Evolutionary conservation across 495 filamentous ascomycete species (phyloP).

Genomic region (Penicillium ochrochloron): DNA sequence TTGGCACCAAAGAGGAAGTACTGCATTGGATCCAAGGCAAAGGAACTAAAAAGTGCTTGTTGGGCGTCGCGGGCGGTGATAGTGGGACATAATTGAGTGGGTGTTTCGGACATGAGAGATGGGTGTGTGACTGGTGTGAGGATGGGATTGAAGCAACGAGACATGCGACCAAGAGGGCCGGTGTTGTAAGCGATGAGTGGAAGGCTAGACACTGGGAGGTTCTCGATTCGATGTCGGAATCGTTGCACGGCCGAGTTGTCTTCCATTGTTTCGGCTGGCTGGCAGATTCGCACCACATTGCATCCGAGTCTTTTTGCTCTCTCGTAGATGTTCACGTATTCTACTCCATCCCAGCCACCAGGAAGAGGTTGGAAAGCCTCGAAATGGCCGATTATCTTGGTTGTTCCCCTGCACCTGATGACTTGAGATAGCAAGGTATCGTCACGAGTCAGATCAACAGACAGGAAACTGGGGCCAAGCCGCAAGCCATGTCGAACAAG

Average conservation of each 20-base stretch:
- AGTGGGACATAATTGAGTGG: slow-evolving; percentile 36
- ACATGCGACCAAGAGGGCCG: slow-evolving; percentile 66
- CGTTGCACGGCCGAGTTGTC: slow-evolving; percentile 50
- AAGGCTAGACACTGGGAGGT: slow-evolving; percentile 35
- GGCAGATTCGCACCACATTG: slow-evolving; percentile 54
- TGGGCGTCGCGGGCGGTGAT: slow-evolving; percentile 49
- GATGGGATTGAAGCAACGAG: slow-evolving; percentile 65
- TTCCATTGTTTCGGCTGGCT: slow-evolving; percentile 43
- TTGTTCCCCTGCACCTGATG: slow-evolving; percentile 60
- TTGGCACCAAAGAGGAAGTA: slow-evolving; percentile 52
- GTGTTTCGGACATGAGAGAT: slow-evolving; percentile 29
- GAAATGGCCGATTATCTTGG: slow-evolving; percentile 70
- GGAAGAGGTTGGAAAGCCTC: slow-evolving; percentile 50
- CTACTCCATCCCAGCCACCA: slow-evolving; percentile 46
- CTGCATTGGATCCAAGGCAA: slow-evolving; percentile 56
- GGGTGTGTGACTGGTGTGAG: slow-evolving; percentile 63
- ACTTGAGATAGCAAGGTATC: slow-evolving; percentile 58
- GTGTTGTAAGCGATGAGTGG: slow-evolving; percentile 73
- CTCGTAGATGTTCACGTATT: slow-evolving; percentile 43
- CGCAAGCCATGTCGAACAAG: slow-evolving; percentile 70
- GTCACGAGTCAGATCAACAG: slow-evolving; percentile 65
- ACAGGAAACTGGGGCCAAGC: slow-evolving; percentile 70
- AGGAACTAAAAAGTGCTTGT: slow-evolving; percentile 57
- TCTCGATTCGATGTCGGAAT: slow-evolving; percentile 41
- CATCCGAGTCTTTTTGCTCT: slow-evolving; percentile 50